Base-by-base conservation (phyloP, 2,329 filamentous ascomycete species). In the Penicillium sp. region DNA sequence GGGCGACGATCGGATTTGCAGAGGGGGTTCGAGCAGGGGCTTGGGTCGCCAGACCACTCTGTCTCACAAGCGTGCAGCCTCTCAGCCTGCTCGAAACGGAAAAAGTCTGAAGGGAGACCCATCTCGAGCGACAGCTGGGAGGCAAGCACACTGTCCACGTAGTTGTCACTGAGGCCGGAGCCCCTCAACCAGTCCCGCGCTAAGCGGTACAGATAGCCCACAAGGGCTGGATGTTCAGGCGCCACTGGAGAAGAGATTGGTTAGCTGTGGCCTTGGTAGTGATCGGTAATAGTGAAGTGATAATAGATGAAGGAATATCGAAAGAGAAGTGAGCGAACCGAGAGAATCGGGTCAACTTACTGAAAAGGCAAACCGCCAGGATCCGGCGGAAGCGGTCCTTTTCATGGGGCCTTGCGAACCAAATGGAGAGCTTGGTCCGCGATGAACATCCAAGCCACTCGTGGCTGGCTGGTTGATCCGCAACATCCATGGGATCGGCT, bases 381-480 rank as follows among this genome's bases (percentile, higher is more conserved):
- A 67, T 53, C 18, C 71, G 68, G 14, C 70, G 68, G 51, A 74
- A 73, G 27, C 64, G 63, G 54, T 73, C 71, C 27, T 67, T 71
- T 48, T 66, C 58, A 10, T 27, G 49, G 1, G 61, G 53, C 16
- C 69, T 58, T 21, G 63, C 55, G 27, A 71, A 68, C 4, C 40
- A 55, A 22, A 73, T 57, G 3, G 50, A 51, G 22, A 53, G 31
- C 8, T 65, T 11, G 5, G 70, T 40, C 29, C 46, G 45, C 31
- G 54, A 54, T 16, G 69, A 63, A 54, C 68, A 72, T n/a, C 64
- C 58, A 9, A 59, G 34, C 7, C 31, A 34, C 13, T 53, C 3
- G 11, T 50, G 52, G 18, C 58, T 50, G 16, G 40, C 47, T 16
- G 57, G 53, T 27, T 54, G 49, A 3, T 58, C 60, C 7, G 52